Evolutionary conservation across 495 filamentous ascomycete species (phyloP).

Genomic region (Penicillium cosmopolitanum): DNA sequence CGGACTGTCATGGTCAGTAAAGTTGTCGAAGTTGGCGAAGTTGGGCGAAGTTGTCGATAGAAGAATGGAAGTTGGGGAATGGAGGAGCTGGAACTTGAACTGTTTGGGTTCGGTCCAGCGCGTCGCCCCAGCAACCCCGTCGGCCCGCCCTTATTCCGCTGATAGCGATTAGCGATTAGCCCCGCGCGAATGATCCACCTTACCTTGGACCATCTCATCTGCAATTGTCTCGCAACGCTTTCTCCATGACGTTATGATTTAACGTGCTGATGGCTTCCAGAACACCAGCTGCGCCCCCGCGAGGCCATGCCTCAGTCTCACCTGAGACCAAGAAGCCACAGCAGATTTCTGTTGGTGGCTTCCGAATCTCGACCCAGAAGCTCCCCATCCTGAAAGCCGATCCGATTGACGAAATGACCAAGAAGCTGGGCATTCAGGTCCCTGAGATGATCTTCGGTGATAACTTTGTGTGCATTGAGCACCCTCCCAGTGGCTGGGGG

Average conservation of each 20-base stretch:
- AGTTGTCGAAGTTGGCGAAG: slow-evolving; percentile 10
- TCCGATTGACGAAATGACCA: slow-evolving; percentile 85
- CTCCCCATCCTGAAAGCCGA: slow-evolving; percentile 88
- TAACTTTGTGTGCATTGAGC: slow-evolving; percentile 76
- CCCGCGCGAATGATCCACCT: slow-evolving; percentile 4
- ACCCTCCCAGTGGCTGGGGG: slow-evolving; percentile 69
- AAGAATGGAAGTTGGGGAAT: slow-evolving; percentile 11
- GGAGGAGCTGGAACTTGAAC: slow-evolving; percentile 24
- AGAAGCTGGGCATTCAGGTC: slow-evolving; percentile 76
- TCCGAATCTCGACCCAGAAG: slow-evolving; percentile 77
- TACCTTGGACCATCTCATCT: slow-evolving; percentile 4
- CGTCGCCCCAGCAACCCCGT: slow-evolving; percentile 46
- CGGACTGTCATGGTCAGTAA: slow-evolving; percentile 16
- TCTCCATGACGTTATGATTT: slow-evolving; percentile 19
- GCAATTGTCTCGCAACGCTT: neutral
- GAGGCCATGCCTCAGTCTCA: slow-evolving; percentile 28
- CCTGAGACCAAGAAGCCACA: slow-evolving; percentile 37
- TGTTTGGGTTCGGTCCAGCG: slow-evolving; percentile 35
- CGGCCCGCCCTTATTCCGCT: slow-evolving; percentile 47
- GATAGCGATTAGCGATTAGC: slow-evolving; percentile 29
- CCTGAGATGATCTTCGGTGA: slow-evolving; percentile 99
- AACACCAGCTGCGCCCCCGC: slow-evolving; percentile 1
- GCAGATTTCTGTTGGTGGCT: slow-evolving; percentile 57
- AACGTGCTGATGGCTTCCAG: slow-evolving; percentile 21
- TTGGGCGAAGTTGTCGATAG: slow-evolving; percentile 7